Percentiles rank a stretch among this genome's conserved stretches.
These are phyloP conservation scores for Dryadomyces quercivorus DNA, from an alignment of 2,329 filamentous ascomycete species.

Conservation along the genomic window DNA sequence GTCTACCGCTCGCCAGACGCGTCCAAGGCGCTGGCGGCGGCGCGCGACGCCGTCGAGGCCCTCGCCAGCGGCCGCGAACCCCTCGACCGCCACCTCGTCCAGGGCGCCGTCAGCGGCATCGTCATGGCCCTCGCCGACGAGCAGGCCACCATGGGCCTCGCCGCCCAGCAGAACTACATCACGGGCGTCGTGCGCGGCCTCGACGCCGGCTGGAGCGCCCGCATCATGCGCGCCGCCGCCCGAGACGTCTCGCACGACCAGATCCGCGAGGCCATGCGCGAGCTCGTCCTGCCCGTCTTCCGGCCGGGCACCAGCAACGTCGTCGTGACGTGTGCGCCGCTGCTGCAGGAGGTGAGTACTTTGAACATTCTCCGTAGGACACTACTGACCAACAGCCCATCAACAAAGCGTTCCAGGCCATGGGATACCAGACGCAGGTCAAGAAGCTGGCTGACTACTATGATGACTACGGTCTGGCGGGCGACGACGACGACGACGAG, in stretches of 20 bases:
- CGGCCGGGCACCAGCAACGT: conserved; percentile 69
- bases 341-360: conserved; percentile 70
- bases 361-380: too few species aligned
- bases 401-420: conserved; percentile 57
- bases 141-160: conserved; percentile 71
- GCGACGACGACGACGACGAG: conserved; percentile 47
- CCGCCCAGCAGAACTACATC: conserved; percentile 74
- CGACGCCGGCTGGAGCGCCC: conserved; percentile 63
- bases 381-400: too few species aligned
- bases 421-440: conserved; percentile 68
- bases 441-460: conserved; percentile 69
- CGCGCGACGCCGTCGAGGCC: conserved; percentile 60
- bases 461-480: conserved; percentile 76
- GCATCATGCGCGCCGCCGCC: conserved; percentile 71
- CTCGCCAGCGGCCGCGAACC: conserved; percentile 58
- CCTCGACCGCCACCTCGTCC: conserved; percentile 72
- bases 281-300: conserved; percentile 71
- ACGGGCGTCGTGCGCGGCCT: conserved; percentile 68
- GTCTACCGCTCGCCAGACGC: conserved; percentile 87
- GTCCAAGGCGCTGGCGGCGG: conserved; percentile 72
- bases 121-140: conserved; percentile 80
- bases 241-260: conserved; percentile 64
- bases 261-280: conserved; percentile 60
- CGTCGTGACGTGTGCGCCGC: conserved; percentile 75
- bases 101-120: conserved; percentile 83